These are phyloP conservation scores for Rhazya stricta DNA, from an alignment of 257 asterid genomes.

Conservation along the genomic window DNA sequence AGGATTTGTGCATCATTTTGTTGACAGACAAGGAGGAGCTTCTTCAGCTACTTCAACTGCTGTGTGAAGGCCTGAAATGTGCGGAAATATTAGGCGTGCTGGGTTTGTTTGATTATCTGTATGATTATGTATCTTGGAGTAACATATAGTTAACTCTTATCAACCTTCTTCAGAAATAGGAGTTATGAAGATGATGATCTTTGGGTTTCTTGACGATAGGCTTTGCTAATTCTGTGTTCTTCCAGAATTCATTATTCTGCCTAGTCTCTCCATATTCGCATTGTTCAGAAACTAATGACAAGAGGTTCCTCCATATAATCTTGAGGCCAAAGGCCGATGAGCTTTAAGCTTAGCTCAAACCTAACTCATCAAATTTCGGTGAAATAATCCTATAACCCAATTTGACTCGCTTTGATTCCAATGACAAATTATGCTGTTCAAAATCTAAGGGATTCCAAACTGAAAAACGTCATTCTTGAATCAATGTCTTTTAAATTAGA, in stretches of 20 bases:
- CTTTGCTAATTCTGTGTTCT: background rate
- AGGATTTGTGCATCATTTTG: background rate
- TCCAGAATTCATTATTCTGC: background rate
- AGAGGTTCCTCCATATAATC: no score
- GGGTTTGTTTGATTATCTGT: background rate
- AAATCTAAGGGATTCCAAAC: no score
- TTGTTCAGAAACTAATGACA: background rate
- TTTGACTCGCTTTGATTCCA: no score
- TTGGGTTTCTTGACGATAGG: background rate
- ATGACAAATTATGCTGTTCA: no score
- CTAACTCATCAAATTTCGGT: no score
- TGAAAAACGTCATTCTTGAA: no score
- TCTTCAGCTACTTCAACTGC: conserved; percentile 82
- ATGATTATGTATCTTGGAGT: background rate
- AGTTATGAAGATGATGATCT: background rate
- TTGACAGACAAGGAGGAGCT: conserved; percentile 69
- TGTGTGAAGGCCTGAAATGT: conserved; percentile 69
- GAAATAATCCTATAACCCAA: no score
- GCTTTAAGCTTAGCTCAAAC: no score
- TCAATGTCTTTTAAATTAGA: no score
- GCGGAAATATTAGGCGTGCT: background rate
- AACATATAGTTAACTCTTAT: background rate
- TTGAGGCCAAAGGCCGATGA: background rate
- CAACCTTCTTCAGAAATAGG: background rate
- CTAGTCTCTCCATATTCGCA: background rate